Percentiles rank a stretch among this genome's conserved stretches.
Conservation (phyloP, 768 basidiomycete genomes). For the Phlebiopsis flavidoalba region DNA sequence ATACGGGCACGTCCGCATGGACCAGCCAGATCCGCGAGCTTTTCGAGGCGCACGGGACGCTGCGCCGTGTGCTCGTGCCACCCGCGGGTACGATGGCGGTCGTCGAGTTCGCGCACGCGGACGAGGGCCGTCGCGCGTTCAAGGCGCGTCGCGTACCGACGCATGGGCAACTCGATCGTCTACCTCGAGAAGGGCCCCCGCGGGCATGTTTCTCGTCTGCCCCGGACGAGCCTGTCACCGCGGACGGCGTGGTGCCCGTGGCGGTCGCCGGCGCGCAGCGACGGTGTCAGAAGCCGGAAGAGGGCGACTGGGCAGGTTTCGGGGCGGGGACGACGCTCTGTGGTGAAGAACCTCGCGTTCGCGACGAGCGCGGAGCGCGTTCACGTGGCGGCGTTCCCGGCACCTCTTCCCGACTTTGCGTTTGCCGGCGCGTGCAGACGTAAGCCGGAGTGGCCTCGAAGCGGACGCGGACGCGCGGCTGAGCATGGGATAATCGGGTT, state of each 20-base stretch:
- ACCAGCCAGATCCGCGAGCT: slow-evolving; percentile 73
- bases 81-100: slow-evolving; percentile 92
- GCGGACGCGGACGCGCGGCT: slow-evolving; percentile 43
- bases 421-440: slow-evolving; percentile 89
- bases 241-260: slow-evolving; percentile 27
- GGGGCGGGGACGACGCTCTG: slow-evolving; percentile 77
- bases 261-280: slow-evolving; percentile 38
- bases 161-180: slow-evolving; percentile 83
- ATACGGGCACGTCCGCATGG: slow-evolving; percentile 67
- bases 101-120: slow-evolving; percentile 73
- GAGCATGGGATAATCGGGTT: slow-evolving; percentile 98
- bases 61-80: slow-evolving; percentile 74
- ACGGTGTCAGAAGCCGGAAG: slow-evolving; percentile 27
- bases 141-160: slow-evolving; percentile 78
- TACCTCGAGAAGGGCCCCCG: slow-evolving; percentile 92
- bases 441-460: slow-evolving; percentile 91
- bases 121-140: slow-evolving; percentile 73
- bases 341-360: slow-evolving; percentile 95
- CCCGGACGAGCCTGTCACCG: slow-evolving; percentile 13
- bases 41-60: slow-evolving; percentile 69
- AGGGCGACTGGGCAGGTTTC: slow-evolving; percentile 38
- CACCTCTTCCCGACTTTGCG: slow-evolving; percentile 69
- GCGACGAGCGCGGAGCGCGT: slow-evolving; percentile 74
- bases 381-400: slow-evolving; percentile 67
- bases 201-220: slow-evolving; percentile 62